A percentile compares a stretch with the other conserved stretches of the same genome.
phyloP scores from a whole-genome alignment of 495 filamentous ascomycete species.

The Hypoxylon perforatum region DNA sequence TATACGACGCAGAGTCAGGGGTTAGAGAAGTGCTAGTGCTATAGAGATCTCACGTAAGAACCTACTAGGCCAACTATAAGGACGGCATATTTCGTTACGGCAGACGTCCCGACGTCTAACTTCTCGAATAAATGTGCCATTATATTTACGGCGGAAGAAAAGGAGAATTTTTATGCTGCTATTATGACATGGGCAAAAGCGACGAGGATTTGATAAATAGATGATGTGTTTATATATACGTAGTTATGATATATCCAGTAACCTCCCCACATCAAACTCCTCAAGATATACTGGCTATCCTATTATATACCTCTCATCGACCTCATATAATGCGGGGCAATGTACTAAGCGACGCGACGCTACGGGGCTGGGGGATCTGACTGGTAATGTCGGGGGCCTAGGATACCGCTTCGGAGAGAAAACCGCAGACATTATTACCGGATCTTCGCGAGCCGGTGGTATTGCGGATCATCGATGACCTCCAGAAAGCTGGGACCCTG shows the following conservation, averaged over 20 bases:
- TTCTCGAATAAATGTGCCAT: conserved; percentile 11
- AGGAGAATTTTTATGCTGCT: not conserved
- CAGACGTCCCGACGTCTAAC: conserved; percentile 15
- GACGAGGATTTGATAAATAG: not conserved
- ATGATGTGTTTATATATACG: not conserved
- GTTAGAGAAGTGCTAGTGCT: conserved; percentile 9
- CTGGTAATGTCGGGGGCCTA: not conserved
- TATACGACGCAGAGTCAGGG: conserved; percentile 3
- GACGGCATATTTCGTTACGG: conserved; percentile 19
- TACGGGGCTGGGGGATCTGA: not conserved
- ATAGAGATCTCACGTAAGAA: not conserved
- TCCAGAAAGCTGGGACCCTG: not conserved
- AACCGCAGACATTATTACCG: not conserved
- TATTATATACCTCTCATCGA: conserved; percentile 9
- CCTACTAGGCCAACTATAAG: conserved; percentile 26
- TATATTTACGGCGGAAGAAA: not conserved
- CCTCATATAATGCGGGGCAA: conserved; percentile 7
- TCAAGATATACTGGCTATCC: not conserved
- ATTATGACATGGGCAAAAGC: not conserved
- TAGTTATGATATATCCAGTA: not conserved
- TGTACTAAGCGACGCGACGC: not conserved
- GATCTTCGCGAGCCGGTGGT: not conserved
- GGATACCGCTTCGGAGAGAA: not conserved
- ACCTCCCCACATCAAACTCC: not conserved
- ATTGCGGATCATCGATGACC: conserved; percentile 12